These are phyloP conservation scores for Cucurbita pepo DNA, from an alignment of 306 rosid species.

Conservation along the genomic window DNA sequence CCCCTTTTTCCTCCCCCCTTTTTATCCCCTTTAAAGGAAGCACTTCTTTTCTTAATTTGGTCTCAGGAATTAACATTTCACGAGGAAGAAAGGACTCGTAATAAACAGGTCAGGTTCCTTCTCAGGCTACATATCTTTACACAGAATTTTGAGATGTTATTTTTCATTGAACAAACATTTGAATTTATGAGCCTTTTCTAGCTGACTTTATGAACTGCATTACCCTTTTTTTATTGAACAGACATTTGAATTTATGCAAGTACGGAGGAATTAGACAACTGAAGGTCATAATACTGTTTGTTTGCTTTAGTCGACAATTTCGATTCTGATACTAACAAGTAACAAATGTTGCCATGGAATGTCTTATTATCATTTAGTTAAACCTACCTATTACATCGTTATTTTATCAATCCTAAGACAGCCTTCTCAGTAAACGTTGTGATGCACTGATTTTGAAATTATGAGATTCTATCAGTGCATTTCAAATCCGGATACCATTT, in stretches of 20 bases:
- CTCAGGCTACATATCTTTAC: neutral
- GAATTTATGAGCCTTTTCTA: neutral
- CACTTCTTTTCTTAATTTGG: conserved; percentile 9
- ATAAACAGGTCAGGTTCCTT: conserved; percentile 60
- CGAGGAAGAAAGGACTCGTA: conserved; percentile 84
- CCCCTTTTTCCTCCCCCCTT: neutral
- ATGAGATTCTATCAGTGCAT: neutral
- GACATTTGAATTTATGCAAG: neutral
- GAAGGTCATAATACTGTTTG: neutral
- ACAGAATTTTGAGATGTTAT: neutral
- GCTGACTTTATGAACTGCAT: neutral
- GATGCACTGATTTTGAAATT: neutral
- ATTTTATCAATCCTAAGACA: neutral
- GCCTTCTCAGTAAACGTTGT: neutral
- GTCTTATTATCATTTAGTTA: neutral
- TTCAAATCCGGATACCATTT: neutral
- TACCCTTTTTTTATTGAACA: too few species aligned
- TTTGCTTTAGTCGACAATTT: neutral
- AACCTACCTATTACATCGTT: neutral
- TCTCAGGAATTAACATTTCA: conserved; percentile 81
- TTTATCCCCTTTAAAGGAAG: neutral
- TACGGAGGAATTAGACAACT: neutral
- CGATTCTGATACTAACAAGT: neutral
- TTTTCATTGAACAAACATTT: neutral
- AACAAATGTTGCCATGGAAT: neutral